Base-by-base conservation (phyloP, 768 basidiomycete genomes). In the Filobasidium wieringae region DNA sequence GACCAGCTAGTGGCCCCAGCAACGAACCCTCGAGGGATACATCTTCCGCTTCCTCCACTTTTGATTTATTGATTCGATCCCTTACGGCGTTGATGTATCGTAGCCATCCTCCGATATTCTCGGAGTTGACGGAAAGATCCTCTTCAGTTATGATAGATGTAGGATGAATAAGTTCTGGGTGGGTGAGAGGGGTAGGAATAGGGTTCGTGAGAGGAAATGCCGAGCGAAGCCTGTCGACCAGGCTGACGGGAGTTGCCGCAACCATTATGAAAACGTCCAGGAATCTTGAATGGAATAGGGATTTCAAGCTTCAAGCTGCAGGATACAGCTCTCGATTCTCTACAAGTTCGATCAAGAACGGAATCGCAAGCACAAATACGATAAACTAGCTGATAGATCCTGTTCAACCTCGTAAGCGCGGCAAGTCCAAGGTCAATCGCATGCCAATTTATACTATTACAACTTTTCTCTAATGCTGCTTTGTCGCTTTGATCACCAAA, bases 81-180 rank as follows among this genome's bases (percentile, higher is more conserved):
- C 81, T 81, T 45, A 87, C 80, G 34, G 81, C 78, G 64, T 82
- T 79, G 64, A 97, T 85, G 63, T 89, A 87, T 1, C 84, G 77
- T 82, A 89, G 87, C 95, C 95, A 97, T 67, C 87, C 84, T 36
- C 88, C 81, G 73, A 93, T 90, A 32, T 90, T 93, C 33, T 81
- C 80, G 9, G 90, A 88, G 73, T 96, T 96, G 61, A 88, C 81
- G 34, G 90, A 77, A 7, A 97, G 80, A 75, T 97, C 92, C 74
- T 97, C 93, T 76, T 95, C 93, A 47, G 89, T 84, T 64, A 85
- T 80, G 31, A 95, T 71, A 72, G 96, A 90, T 53, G 81, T 79
- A 37, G 81, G 74, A 7, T 82, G 77, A 64, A 97, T 78, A 58
- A 97, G 79, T 59, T 84, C 77, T 7, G 87, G 80, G 67, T 91